Conservation (phyloP, 352 stramenopile genomes). For the Phytophthora rubi region DNA sequence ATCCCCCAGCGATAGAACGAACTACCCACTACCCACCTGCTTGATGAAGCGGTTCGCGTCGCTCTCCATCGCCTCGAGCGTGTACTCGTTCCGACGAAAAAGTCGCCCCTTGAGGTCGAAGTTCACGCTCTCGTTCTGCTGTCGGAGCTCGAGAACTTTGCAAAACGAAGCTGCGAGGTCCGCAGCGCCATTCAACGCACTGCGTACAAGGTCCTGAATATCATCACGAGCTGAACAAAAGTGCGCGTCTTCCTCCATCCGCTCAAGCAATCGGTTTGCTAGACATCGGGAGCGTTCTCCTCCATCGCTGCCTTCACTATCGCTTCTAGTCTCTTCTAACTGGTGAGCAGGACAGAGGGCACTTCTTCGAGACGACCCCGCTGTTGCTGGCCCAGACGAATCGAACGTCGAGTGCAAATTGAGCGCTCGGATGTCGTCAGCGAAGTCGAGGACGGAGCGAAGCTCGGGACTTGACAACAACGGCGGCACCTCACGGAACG, state of each 20-base stretch:
- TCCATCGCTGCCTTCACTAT: background rate
- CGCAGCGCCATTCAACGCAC: conserved; percentile 23
- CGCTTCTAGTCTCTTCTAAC: background rate
- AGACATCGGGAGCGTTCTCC: conserved; percentile 22
- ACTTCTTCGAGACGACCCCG: background rate
- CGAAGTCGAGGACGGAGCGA: conserved; percentile 53
- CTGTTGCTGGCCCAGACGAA: background rate
- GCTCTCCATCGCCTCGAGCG: conserved; percentile 44
- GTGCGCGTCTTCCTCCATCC: conserved; percentile 40
- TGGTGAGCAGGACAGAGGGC: background rate
- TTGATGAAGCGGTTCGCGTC: conserved; percentile 46
- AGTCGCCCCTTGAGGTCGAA: conserved; percentile 52
- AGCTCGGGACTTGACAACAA: conserved; percentile 49
- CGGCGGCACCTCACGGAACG: conserved; percentile 48
- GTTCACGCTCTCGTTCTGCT: conserved; percentile 51
- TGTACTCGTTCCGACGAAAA: conserved; percentile 58
- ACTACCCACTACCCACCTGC: conserved; percentile 37
- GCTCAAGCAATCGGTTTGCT: conserved; percentile 35
- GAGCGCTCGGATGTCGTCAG: conserved; percentile 51
- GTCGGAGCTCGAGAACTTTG: conserved; percentile 37
- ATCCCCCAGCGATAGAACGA: background rate
- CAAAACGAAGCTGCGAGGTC: conserved; percentile 47
- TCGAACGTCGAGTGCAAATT: conserved; percentile 14
- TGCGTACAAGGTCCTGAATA: conserved; percentile 52
- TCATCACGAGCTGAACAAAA: conserved; percentile 44